These are phyloP conservation scores for Symbiodinium natans DNA, from an alignment of 73 alveolate species.

Conservation along the genomic window DNA sequence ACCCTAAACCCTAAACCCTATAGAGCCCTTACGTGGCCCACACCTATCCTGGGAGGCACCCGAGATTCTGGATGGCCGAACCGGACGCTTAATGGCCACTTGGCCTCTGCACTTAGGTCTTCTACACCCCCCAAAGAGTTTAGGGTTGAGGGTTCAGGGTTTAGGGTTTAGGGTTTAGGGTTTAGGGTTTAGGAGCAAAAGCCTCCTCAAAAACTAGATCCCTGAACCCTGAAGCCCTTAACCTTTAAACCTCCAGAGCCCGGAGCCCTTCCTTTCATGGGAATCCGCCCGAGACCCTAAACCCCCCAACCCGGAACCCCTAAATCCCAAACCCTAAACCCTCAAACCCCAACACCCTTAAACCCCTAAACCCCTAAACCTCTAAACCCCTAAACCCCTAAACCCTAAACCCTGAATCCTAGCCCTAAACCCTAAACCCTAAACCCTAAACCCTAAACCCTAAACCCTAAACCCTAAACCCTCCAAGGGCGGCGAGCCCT, in stretches of 20 bases:
- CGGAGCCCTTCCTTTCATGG: too few relatives aligned
- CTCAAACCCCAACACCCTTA: too few relatives aligned
- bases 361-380: too few relatives aligned
- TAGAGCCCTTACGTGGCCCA: background rate
- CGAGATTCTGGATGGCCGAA: constrained; percentile 1
- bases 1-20: background rate
- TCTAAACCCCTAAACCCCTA: too few relatives aligned
- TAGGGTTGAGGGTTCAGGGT: background rate
- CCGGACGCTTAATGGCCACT: background rate
- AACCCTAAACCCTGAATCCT: too few relatives aligned
- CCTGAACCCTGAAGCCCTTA: too few relatives aligned
- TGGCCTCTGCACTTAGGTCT: background rate
- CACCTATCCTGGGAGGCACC: background rate
- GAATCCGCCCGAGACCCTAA: too few relatives aligned
- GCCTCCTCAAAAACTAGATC: background rate
- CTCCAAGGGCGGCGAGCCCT: background rate
- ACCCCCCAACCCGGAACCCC: too few relatives aligned
- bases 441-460: background rate
- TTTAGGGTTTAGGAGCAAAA: background rate
- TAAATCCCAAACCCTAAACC: too few relatives aligned
- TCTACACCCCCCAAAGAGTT: too few relatives aligned
- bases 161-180: background rate
- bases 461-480: background rate
- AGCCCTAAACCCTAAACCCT: background rate
- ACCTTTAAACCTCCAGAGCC: too few relatives aligned